Base-by-base conservation (phyloP, 805 yeast species). In the Starmerella bombicola region DNA sequence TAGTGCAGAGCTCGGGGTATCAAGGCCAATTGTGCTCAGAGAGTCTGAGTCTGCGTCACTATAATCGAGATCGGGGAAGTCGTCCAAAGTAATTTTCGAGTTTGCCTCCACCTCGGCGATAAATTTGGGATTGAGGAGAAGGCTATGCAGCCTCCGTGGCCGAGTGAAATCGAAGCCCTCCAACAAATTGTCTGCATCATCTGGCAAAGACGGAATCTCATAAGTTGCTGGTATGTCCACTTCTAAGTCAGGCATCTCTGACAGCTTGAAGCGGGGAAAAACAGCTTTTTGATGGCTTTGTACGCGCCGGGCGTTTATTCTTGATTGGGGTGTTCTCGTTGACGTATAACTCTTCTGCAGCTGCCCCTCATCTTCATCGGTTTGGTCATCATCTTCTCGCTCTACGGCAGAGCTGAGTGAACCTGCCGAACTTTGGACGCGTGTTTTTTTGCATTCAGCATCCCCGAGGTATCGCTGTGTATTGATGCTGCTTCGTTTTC, bases 31-130 rank as follows among this genome's bases (percentile, higher is more conserved):
- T 6, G 22, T 23, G 7, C 13, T 15, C n/a, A 19, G 22, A 5
- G 12, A 12, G 30, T 24, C 28, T 9, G 30, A 9, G 10, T 13
- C 33, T 3, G 28, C 34, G 30, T 30, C 40, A 12, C 31, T 17
- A n/a, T n/a, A n/a, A 12, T 25, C 41, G 13, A 46, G 38, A 10
- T 46, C 49, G 7, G 43, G 42, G 17, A 42, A 30, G 30, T 40
- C 41, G 21, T 32, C 33, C 8, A 46, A 13, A 5, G 22, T 16
- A 6, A 42, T 3, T 19, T 18, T 7, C 38, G 33, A 6, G 8
- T 33, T 33, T 9, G 15, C 16, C 3, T 39, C 22, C 28, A 39
- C 30, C 3, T 19, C 21, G 13, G 7, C 23, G 12, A 32, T 4
- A 31, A 36, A 41, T 5, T 29, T 18, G 2, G 45, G 40, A 5